Evolutionary conservation across 768 basidiomycete genomes (phyloP).

Genomic region (Suillus hirtellus): DNA sequence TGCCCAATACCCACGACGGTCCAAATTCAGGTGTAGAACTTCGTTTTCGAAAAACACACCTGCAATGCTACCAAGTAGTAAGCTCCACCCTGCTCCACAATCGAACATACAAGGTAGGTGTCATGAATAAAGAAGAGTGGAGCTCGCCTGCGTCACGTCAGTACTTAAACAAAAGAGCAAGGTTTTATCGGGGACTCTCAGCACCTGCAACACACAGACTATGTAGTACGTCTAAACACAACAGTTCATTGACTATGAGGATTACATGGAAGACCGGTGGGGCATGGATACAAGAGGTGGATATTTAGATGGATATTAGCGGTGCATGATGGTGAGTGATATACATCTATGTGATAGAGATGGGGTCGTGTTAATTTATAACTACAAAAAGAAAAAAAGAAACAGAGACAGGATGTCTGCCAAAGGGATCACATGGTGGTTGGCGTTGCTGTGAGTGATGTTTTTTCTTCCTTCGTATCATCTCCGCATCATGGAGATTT

Average conservation of each 20-base stretch:
- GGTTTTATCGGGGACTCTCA: neutral
- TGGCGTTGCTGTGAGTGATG: conserved; percentile 13
- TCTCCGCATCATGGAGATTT: conserved; percentile 12
- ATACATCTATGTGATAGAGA: conserved; percentile 7
- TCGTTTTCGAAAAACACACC: neutral
- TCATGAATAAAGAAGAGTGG: conserved; percentile 11
- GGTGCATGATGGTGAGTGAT: conserved; percentile 1
- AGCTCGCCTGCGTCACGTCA: conserved; percentile 2
- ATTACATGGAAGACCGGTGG: conserved; percentile 10
- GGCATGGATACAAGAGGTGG: conserved; percentile 12
- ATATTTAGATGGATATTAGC: conserved; percentile 1
- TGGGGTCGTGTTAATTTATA: conserved; percentile 7
- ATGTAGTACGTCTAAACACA: neutral
- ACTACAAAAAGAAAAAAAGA: neutral
- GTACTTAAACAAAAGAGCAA: neutral
- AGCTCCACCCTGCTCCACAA: conserved; percentile 10
- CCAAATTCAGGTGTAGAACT: neutral
- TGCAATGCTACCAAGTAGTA: too few relatives aligned
- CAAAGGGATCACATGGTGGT: neutral
- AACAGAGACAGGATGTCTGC: neutral
- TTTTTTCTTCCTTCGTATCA: conserved; percentile 10
- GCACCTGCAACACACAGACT: neutral
- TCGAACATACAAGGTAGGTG: conserved; percentile 9
- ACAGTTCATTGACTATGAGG: neutral
- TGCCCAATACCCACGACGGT: neutral